Percentiles rank a stretch among this genome's conserved stretches.
These are phyloP conservation scores for Penicillium robsamsonii DNA, from an alignment of 495 filamentous ascomycete genomes.

Conservation along the genomic window DNA sequence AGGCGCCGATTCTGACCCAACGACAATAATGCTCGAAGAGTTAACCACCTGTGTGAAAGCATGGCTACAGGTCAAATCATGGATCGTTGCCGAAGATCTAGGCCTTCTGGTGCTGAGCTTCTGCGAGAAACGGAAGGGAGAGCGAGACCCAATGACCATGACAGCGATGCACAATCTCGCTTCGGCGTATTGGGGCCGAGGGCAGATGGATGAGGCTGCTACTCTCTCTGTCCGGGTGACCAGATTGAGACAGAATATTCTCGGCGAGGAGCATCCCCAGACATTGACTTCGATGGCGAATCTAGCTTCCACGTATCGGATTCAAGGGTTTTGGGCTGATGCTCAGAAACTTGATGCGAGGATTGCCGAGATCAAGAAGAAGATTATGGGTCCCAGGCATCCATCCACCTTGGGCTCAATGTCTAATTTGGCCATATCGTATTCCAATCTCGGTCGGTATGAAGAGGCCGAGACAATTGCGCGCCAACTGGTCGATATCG, in stretches of 20 bases:
- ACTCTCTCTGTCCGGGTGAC: conserved; percentile 5
- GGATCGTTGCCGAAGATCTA: conserved; percentile 20
- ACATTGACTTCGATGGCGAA: conserved; percentile 24
- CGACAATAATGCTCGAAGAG: conserved; percentile 5
- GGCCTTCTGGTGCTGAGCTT: conserved; percentile 20
- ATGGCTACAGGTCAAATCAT: conserved; percentile 8
- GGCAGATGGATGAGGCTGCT: conserved; percentile 17
- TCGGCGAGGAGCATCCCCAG: conserved; percentile 21
- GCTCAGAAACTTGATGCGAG: conserved; percentile 20
- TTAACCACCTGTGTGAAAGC: conserved; percentile 6
- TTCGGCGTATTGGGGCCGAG: conserved; percentile 27
- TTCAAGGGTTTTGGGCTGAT: conserved; percentile 31
- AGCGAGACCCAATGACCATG: conserved; percentile 20
- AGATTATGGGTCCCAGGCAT: conserved; percentile 33
- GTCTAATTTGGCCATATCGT: conserved; percentile 23
- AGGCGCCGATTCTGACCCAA: neutral
- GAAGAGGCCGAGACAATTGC: conserved; percentile 29
- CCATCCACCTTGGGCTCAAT: conserved; percentile 31
- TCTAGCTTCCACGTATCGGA: conserved; percentile 30
- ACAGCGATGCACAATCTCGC: conserved; percentile 29
- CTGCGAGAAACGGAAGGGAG: conserved; percentile 20
- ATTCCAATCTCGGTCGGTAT: conserved; percentile 25
- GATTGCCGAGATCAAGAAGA: conserved; percentile 15
- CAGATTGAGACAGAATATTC: conserved; percentile 9
- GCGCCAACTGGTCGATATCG: conserved; percentile 20